Evolutionary conservation across 164 flowering plant species (phyloP).

Genomic region (Tetracentron sinense): DNA sequence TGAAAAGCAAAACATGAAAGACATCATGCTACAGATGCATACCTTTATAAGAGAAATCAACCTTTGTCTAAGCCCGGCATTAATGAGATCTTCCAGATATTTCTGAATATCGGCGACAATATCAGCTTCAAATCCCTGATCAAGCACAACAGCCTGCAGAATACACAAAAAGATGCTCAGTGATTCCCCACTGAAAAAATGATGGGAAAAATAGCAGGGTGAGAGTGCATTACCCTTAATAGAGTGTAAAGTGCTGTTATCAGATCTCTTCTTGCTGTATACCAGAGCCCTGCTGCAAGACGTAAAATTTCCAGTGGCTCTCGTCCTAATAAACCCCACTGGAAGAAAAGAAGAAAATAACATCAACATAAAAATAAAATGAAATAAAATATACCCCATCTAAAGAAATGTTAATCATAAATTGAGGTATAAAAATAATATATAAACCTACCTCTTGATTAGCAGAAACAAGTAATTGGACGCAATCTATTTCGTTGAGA

Average conservation of each 20-base stretch:
- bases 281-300: constrained; percentile 96
- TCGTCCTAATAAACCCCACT: constrained; percentile 93
- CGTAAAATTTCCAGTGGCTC: constrained; percentile 83
- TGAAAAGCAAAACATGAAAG: not conserved
- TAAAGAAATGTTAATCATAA: not conserved
- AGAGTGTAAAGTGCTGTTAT: constrained; percentile 64
- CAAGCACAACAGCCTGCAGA: constrained; percentile 89
- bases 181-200: not conserved
- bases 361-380: not conserved
- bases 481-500: constrained; percentile 91
- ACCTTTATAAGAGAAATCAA: constrained; percentile 82
- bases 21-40: constrained; percentile 2
- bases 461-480: constrained; percentile 74
- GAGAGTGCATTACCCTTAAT: constrained; percentile 52
- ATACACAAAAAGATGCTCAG: not conserved
- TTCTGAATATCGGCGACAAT: constrained; percentile 67
- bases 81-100: constrained; percentile 74
- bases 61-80: constrained; percentile 77
- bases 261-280: constrained; percentile 88
- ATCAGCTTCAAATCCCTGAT: constrained; percentile 80
- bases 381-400: not conserved
- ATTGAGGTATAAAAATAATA: not conserved
- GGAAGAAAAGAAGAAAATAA: constrained; percentile 2
- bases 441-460: constrained; percentile 73
- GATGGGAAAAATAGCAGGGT: not conserved